Conservation (phyloP, 805 yeast genomes). For the Suhomyces kilbournensis region DNA sequence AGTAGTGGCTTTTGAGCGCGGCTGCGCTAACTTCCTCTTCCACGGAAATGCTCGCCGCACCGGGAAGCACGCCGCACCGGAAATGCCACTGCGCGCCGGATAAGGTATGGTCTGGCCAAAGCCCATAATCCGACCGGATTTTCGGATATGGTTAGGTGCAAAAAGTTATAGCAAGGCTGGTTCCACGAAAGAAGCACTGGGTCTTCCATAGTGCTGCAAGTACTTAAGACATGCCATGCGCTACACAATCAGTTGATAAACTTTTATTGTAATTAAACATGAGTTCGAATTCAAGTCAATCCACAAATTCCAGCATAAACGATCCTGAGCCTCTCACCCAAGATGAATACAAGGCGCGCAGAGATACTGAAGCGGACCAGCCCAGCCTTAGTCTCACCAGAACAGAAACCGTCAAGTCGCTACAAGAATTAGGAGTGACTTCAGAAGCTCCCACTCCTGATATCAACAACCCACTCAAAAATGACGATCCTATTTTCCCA, state of each 20-base stretch:
- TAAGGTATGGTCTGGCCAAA: not conserved
- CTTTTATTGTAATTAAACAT: not conserved
- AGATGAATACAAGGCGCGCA: not conserved
- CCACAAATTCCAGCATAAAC: not conserved
- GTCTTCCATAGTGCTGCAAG: not conserved
- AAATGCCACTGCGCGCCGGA: not conserved
- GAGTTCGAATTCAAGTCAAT: not conserved
- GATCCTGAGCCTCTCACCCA: not conserved
- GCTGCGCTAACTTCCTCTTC: not conserved
- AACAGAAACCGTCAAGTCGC: conserved; percentile 74
- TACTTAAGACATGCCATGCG: not conserved
- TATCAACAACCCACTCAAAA: conserved; percentile 37
- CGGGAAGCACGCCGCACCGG: not conserved
- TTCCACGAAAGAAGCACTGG: not conserved
- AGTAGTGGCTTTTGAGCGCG: too few species aligned
- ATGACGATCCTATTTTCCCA: conserved; percentile 75
- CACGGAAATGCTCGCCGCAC: not conserved
- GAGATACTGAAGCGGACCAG: not conserved
- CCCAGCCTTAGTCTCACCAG: conserved; percentile 28
- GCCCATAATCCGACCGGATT: not conserved
- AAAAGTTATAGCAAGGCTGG: not conserved
- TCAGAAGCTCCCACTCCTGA: conserved; percentile 54
- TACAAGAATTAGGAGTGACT: conserved; percentile 57
- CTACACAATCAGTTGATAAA: not conserved
- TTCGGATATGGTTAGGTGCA: not conserved